Base-by-base conservation (phyloP, 1,284 basidiomycete species). In the Austroboletus niveus region DNA sequence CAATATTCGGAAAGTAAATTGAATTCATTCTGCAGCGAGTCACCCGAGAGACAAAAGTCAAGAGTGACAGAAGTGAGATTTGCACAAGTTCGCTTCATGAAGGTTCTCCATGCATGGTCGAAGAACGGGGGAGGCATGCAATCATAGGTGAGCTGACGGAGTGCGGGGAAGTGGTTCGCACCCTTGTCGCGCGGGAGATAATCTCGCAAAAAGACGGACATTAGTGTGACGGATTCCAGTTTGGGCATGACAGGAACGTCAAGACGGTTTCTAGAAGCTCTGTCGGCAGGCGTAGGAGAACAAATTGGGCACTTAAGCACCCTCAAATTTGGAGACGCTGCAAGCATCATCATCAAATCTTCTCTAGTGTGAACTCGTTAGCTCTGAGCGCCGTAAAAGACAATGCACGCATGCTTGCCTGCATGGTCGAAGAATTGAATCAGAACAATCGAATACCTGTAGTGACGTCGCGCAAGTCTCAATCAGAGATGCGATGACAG, bases 111-210 rank as follows among this genome's bases (percentile, higher is more conserved):
- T 17, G 56, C 53, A 22, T 56, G 30, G n/a, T 66, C 63, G 20
- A 66, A 60, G 45, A 64, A 68, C 15, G 65, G 60, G 2, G 63
- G 66, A 6, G 65, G 67, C 32, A 63, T 69, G 40, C 63, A 69
- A 42, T 68, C 66, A n/a, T 69, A 65, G 11, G 56, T 66, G 24
- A 69, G 64, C 36, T 63, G 62, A 35, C 63, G 57, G 34, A 69
- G 65, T 31, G 65, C 61, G 34, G 66, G 64, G 30, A 68, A 49
- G 35, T 56, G 60, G 44, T 68, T 69, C 46, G 50, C 52, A 32
- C 61, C 51, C 36, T 62, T 66, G 35, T 69, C 51, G 32, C 54
- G 53, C 3, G 65, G 67, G 44, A 69, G 65, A 35, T 68, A 69
- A 50, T 69, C 65, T 27, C 59, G 61, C 27, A 65, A 38, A 39